phyloP scores from a whole-genome alignment of 805 yeast genomes.

The Candida sonorensis region DNA sequence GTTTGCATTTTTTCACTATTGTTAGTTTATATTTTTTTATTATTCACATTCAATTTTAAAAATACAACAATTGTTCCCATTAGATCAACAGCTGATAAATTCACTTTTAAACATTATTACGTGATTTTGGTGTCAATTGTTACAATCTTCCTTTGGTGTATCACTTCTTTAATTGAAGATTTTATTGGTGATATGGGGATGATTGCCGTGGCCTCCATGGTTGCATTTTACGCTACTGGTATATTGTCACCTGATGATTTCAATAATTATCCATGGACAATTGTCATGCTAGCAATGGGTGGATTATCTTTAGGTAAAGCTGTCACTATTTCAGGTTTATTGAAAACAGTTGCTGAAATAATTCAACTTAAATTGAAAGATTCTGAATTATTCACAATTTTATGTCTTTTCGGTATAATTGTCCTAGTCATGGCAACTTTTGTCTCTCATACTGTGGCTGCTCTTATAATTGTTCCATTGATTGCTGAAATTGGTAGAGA shows the following conservation, averaged over 20 bases:
- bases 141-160: slow-evolving; percentile 87
- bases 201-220: slow-evolving; percentile 81
- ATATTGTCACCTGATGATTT: slow-evolving; percentile 82
- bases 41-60: slow-evolving; percentile 51
- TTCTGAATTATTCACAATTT: slow-evolving; percentile 65
- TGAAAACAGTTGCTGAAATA: slow-evolving; percentile 65
- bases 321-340: slow-evolving; percentile 83
- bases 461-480: slow-evolving; percentile 84
- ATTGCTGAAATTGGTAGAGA: slow-evolving; percentile 84
- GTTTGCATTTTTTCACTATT: slow-evolving; percentile 59
- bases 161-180: slow-evolving; percentile 65
- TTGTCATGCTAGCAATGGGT: slow-evolving; percentile 94
- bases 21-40: slow-evolving; percentile 65
- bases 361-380: slow-evolving; percentile 63
- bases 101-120: slow-evolving; percentile 69
- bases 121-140: slow-evolving; percentile 57
- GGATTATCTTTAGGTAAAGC: slow-evolving; percentile 95
- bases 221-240: slow-evolving; percentile 92
- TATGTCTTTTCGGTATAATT: slow-evolving; percentile 73
- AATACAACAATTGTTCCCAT: slow-evolving; percentile 49
- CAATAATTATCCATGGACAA: slow-evolving; percentile 95
- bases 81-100: slow-evolving; percentile 55
- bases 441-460: slow-evolving; percentile 96
- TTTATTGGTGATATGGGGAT: slow-evolving; percentile 96
- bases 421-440: slow-evolving; percentile 86